Percentiles rank a stretch among this genome's conserved stretches.
These are phyloP conservation scores for Geotrichum citri-aurantii DNA, from an alignment of 1,139 yeast genomes.

Conservation along the genomic window DNA sequence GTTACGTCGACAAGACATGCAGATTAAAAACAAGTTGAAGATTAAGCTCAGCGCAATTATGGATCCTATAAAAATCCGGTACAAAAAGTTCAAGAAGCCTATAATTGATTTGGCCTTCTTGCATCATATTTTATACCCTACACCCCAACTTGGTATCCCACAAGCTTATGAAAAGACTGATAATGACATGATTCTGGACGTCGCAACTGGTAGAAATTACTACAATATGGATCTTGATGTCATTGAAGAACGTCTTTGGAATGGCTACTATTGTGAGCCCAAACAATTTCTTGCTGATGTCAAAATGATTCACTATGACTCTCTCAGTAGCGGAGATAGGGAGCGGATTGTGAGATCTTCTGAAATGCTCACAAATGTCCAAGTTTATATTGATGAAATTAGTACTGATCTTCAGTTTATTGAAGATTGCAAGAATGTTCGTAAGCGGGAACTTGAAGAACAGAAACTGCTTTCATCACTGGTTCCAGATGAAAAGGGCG, in stretches of 20 bases:
- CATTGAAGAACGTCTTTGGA: slow-evolving; percentile 93
- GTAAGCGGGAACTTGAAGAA: slow-evolving; percentile 51
- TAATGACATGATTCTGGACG: slow-evolving; percentile 76
- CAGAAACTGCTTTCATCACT: slow-evolving; percentile 1
- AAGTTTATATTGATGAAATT: slow-evolving; percentile 90
- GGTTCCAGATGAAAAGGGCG: not conserved
- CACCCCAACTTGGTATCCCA: slow-evolving; percentile 22
- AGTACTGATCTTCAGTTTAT: slow-evolving; percentile 57
- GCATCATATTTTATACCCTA: slow-evolving; percentile 70
- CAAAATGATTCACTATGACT: slow-evolving; percentile 75
- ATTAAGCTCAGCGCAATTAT: slow-evolving; percentile 79
- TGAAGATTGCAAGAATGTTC: slow-evolving; percentile 69
- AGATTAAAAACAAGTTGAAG: slow-evolving; percentile 75
- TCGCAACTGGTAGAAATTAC: slow-evolving; percentile 63
- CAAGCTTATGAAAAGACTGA: slow-evolving; percentile 50
- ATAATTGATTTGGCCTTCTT: slow-evolving; percentile 70
- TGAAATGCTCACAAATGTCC: slow-evolving; percentile 95
- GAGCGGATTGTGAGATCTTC: slow-evolving; percentile 84
- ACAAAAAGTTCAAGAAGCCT: slow-evolving; percentile 87
- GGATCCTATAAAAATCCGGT: slow-evolving; percentile 82
- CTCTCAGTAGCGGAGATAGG: slow-evolving; percentile 69
- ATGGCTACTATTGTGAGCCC: slow-evolving; percentile 91
- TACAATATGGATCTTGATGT: slow-evolving; percentile 90
- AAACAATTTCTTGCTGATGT: slow-evolving; percentile 81
- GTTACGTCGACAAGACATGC: slow-evolving; percentile 67